Evolutionary conservation across 2,329 filamentous ascomycete genomes (phyloP).

Genomic region (Aspergillus quadrilineatus): DNA sequence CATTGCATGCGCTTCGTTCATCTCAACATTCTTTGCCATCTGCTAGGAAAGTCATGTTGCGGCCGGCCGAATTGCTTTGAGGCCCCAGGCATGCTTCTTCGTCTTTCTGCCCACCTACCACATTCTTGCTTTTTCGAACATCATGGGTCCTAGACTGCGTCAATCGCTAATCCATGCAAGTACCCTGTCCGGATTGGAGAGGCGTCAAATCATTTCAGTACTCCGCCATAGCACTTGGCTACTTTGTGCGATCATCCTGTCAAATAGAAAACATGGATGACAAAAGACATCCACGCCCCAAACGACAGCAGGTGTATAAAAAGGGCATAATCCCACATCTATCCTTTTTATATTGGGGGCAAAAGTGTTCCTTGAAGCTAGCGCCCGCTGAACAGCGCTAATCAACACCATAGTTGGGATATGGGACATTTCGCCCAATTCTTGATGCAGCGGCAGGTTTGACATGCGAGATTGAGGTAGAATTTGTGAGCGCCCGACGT

Average conservation of each 20-base stretch:
- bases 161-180: conserved; percentile 6
- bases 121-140: conserved; percentile 12
- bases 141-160: not conserved
- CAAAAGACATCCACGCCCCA: not conserved
- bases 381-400: not conserved
- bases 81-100: not conserved
- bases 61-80: not conserved
- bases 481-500: not conserved
- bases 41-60: not conserved
- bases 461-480: not conserved
- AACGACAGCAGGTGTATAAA: not conserved
- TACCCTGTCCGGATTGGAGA: not conserved
- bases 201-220: not conserved
- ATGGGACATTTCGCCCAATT: not conserved
- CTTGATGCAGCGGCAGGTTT: not conserved
- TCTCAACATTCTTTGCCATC: conserved; percentile 3
- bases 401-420: not conserved
- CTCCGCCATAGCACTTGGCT: not conserved
- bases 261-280: not conserved
- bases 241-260: not conserved
- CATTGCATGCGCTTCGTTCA: not conserved
- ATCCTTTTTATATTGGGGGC: not conserved
- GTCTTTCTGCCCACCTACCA: not conserved
- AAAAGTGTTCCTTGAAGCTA: not conserved
- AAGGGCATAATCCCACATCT: not conserved